Conservation (phyloP, 2,329 filamentous ascomycete genomes). For the Scedosporium dehoogii region DNA sequence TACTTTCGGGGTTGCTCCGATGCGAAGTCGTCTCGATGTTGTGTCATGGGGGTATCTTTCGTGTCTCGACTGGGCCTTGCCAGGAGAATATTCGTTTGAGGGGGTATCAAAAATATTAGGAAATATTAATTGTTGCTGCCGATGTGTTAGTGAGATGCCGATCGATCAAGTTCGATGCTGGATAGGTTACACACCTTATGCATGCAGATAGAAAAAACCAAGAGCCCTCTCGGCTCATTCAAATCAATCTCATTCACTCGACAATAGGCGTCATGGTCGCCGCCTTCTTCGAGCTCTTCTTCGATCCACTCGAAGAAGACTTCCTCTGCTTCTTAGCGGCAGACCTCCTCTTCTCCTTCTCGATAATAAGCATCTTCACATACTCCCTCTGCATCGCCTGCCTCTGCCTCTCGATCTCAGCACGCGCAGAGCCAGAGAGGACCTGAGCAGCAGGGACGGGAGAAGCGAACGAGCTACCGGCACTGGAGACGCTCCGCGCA, state of each 20-base stretch:
- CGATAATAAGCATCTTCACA: conserved; percentile 35
- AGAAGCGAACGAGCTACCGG: conserved; percentile 26
- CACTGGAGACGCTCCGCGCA: conserved; percentile 32
- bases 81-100: conserved; percentile 3
- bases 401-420: conserved; percentile 41
- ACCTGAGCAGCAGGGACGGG: conserved; percentile 21
- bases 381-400: conserved; percentile 41
- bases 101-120: conserved; percentile 4
- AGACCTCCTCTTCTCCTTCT: conserved; percentile 34
- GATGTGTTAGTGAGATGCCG: background rate
- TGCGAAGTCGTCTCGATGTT: conserved; percentile 6
- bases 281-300: conserved; percentile 5
- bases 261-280: conserved; percentile 2
- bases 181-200: conserved; percentile 5
- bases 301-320: background rate
- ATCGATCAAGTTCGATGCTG: too few species aligned
- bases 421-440: conserved; percentile 36
- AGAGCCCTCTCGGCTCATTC: background rate
- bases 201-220: background rate
- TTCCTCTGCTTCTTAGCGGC: conserved; percentile 5
- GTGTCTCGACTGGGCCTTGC: conserved; percentile 7
- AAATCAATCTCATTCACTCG: conserved; percentile 1
- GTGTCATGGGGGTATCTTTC: conserved; percentile 1
- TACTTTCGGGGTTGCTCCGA: background rate
- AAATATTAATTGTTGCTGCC: background rate